These are phyloP conservation scores for Cystofilobasidium macerans DNA, from an alignment of 768 basidiomycete species.

Conservation along the genomic window DNA sequence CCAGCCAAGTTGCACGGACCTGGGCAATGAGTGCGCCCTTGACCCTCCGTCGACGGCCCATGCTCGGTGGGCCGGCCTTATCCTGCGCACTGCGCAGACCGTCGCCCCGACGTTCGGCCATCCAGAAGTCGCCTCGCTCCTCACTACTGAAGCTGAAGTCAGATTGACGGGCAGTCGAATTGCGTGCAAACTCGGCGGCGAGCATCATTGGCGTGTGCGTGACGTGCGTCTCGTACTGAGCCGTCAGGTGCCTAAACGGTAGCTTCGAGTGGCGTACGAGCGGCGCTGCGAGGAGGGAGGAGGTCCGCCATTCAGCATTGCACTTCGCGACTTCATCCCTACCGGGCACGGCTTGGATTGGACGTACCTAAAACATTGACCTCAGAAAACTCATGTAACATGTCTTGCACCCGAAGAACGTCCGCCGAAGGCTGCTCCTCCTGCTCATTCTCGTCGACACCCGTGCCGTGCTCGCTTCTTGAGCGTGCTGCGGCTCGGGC, in stretches of 20 bases:
- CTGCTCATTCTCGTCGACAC: background rate
- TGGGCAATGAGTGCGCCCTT: constrained; percentile 31
- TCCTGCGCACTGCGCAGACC: constrained; percentile 8
- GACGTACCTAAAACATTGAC: constrained; percentile 38
- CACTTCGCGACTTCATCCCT: too few relatives aligned
- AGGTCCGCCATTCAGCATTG: background rate
- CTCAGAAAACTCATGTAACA: constrained; percentile 36
- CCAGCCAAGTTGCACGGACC: background rate
- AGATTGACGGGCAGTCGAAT: constrained; percentile 39
- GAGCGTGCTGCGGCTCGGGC: background rate
- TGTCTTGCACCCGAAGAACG: constrained; percentile 34
- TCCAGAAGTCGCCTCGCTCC: constrained; percentile 43
- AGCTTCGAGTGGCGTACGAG: constrained; percentile 44
- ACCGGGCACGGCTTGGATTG: too few relatives aligned
- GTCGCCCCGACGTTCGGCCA: constrained; percentile 29
- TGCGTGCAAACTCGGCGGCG: constrained; percentile 41
- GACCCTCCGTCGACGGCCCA: constrained; percentile 27
- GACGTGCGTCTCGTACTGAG: constrained; percentile 43
- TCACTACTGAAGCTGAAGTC: constrained; percentile 41
- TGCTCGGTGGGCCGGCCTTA: background rate
- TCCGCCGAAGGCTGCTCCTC: constrained; percentile 11
- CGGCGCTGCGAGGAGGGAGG: constrained; percentile 32
- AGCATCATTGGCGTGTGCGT: constrained; percentile 46
- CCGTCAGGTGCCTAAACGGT: constrained; percentile 42
- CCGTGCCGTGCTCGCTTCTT: background rate